These are phyloP conservation scores for Ophiocordyceps camponoti-floridani DNA, from an alignment of 2,329 filamentous ascomycete species.

Conservation along the genomic window DNA sequence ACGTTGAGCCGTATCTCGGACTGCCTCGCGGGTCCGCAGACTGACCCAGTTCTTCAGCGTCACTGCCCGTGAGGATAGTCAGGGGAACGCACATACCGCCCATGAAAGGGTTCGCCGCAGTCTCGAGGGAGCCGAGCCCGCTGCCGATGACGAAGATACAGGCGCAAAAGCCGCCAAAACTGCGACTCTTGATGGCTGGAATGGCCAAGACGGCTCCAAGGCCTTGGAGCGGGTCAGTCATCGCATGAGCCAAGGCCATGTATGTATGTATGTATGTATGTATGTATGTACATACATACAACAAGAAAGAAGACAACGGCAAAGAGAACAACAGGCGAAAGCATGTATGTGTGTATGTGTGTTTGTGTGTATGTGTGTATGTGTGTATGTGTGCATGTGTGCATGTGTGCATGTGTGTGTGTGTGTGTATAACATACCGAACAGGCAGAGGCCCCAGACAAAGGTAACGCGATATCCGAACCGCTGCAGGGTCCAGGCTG, in stretches of 20 bases:
- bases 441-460: conserved; percentile 49
- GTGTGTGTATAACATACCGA: conserved; percentile 20
- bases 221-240: too few relatives aligned
- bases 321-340: too few relatives aligned
- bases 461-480: conserved; percentile 51
- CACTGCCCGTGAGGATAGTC: too few relatives aligned
- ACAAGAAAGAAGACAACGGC: too few relatives aligned
- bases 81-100: too few relatives aligned
- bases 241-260: too few relatives aligned
- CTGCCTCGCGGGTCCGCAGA: conserved; percentile 45
- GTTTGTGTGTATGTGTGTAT: too few relatives aligned
- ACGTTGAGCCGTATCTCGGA: conserved; percentile 60
- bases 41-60: too few relatives aligned
- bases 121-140: conserved; percentile 57
- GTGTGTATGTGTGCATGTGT: too few relatives aligned
- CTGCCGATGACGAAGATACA: conserved; percentile 58
- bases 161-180: conserved; percentile 58
- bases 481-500: conserved; percentile 45
- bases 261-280: too few relatives aligned
- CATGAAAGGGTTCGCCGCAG: conserved; percentile 60
- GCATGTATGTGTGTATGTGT: too few relatives aligned
- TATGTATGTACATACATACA: too few relatives aligned
- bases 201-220: conserved; percentile 37
- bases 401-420: neutral
- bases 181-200: conserved; percentile 38